phyloP scores from a whole-genome alignment of 163 green algal species.

The Chloromonas sp. region DNA sequence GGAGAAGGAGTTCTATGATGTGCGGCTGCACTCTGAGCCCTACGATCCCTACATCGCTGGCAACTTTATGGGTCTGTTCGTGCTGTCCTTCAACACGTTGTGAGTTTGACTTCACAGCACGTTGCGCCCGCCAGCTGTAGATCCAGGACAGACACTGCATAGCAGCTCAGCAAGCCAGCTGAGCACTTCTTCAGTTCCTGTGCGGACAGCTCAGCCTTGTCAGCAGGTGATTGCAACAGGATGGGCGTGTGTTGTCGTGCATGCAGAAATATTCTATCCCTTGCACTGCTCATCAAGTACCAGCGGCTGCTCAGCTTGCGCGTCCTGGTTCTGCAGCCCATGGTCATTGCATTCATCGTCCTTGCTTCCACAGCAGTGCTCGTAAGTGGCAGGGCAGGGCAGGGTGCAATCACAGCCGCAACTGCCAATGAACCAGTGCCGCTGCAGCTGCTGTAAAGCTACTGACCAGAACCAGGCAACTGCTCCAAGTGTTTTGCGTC shows the following conservation, averaged over 20 bases:
- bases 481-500: no score
- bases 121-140: no score
- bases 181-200: no score
- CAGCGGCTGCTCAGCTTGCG: slow-evolving; percentile 45
- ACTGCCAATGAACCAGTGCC: no score
- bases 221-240: no score
- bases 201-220: no score
- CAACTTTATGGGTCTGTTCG: slow-evolving; percentile 61
- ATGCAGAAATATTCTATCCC: slow-evolving; percentile 48
- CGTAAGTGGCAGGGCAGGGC: slow-evolving; percentile 19
- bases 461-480: no score
- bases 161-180: no score
- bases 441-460: no score
- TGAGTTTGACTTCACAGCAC: slow-evolving; percentile 18
- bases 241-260: neutral
- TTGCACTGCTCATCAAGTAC: slow-evolving; percentile 45
- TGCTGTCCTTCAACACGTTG: slow-evolving; percentile 59
- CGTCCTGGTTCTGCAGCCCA: slow-evolving; percentile 50
- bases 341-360: slow-evolving; percentile 49
- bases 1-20: slow-evolving; percentile 60
- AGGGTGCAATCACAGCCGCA: neutral
- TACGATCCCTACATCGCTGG: slow-evolving; percentile 37
- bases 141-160: no score
- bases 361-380: slow-evolving; percentile 45
- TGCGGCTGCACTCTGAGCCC: slow-evolving; percentile 49